Percentiles rank a stretch among this genome's conserved stretches.
Evolutionary conservation across 345 rosid genomes (phyloP).

Genomic region (Conringia planisiliqua): DNA sequence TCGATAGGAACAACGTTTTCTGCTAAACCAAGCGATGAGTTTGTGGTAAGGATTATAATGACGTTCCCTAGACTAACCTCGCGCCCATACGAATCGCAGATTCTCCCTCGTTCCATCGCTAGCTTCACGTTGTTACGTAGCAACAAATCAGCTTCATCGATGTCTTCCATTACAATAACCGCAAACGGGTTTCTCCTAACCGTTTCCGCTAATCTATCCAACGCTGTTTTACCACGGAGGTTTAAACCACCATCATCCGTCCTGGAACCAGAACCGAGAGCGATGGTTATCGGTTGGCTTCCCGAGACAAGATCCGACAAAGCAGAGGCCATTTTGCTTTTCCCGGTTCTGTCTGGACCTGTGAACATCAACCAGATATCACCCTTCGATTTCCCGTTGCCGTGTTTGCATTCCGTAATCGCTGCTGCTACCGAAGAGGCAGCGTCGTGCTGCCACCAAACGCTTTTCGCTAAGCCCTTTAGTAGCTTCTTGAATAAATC

Average conservation of each 20-base stretch:
- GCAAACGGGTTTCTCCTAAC: slow-evolving; percentile 83
- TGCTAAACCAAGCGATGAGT: slow-evolving; percentile 41
- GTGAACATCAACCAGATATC: slow-evolving; percentile 80
- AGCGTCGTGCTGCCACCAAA: slow-evolving; percentile 96
- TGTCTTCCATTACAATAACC: slow-evolving; percentile 76
- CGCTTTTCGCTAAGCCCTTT: slow-evolving; percentile 67
- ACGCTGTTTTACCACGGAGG: slow-evolving; percentile 77
- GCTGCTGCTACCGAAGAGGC: slow-evolving; percentile 79
- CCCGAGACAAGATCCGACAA: slow-evolving; percentile 61
- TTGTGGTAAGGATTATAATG: slow-evolving; percentile 73
- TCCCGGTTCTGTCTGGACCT: slow-evolving; percentile 86
- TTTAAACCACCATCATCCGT: slow-evolving; percentile 43
- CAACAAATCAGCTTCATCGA: slow-evolving; percentile 75
- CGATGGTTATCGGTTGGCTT: slow-evolving; percentile 50
- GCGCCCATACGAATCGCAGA: slow-evolving; percentile 85
- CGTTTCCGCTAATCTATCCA: slow-evolving; percentile 77
- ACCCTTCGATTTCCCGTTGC: slow-evolving; percentile 59
- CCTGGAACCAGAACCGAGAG: slow-evolving; percentile 62
- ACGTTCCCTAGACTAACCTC: slow-evolving; percentile 91
- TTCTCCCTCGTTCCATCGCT: slow-evolving; percentile 91
- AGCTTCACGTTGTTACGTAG: slow-evolving; percentile 69
- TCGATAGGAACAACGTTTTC: slow-evolving; percentile 47
- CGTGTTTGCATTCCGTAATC: slow-evolving; percentile 64
- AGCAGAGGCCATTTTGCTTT: slow-evolving; percentile 82
- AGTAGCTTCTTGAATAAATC: slow-evolving; percentile 77